Evolutionary conservation across 2,329 filamentous ascomycete genomes (phyloP), one percentile per base, ranked within the genome.

Genomic region (Hirsutella thompsonii): DNA sequence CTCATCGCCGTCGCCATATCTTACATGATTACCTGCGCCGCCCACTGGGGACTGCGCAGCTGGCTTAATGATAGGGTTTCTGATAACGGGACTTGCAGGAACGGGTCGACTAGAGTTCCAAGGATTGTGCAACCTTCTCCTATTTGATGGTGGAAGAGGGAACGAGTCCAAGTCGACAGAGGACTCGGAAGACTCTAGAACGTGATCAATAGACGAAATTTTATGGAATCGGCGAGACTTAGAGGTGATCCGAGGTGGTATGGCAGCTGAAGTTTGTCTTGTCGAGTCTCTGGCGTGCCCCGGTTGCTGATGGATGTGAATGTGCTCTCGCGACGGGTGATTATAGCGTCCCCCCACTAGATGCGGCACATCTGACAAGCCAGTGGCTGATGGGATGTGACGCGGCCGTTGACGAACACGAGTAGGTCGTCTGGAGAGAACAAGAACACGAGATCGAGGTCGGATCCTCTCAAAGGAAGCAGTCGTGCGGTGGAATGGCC

Each of bases 401-500:
- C 43, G 43, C 36, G 41, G 33, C 8, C 45, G 47, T 13, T 45
- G 44, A 21, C 51, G 54, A 20, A 46, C 42, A 13, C 51, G 56
- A 21, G 46, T 42, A 32, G 49, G 46, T 10, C 50, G 51, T 19
- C 53, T 49, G 28, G 58, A 51, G 8, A 53, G 23, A 32, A 55
- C 45, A 33, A 56, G 26, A 20, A 52, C 49, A 37, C 54, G 58
- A 3, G 55, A 53, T 23, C 53, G 48, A 5, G 52, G 49, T 11
- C 47, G 48, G 9, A 41, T 40, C 40, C 46, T 49, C 20, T 51
- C 36, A 20, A 47, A 49, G 9, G 49, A 52, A 20, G 43, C 39
- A 8, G 42, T 39, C 10, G 44, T 46, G 28, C 36, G 39, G 18
- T 44, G 36, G 37, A 37, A 38, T 32, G 42, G 20, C 30, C 42